Evolutionary conservation across 2,329 filamentous ascomycete genomes (phyloP).

Genomic region (Aspergillus brasiliensis): DNA sequence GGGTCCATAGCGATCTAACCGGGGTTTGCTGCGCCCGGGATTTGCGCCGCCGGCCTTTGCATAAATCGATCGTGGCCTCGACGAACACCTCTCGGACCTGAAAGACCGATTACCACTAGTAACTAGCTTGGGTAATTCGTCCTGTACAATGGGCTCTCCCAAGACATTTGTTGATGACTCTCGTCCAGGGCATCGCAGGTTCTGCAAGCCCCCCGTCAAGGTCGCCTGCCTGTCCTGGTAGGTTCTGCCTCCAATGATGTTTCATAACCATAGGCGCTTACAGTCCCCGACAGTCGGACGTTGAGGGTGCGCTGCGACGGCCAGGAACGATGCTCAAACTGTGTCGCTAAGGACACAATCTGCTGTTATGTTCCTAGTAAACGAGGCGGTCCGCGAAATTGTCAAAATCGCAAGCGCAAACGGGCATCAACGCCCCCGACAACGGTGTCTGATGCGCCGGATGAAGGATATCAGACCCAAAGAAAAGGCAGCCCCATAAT

Average conservation of each 20-base stretch:
- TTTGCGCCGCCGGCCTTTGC: not conserved
- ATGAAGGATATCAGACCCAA: not conserved
- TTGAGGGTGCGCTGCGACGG: constrained; percentile 54
- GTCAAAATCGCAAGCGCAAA: constrained; percentile 5
- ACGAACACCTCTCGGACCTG: too few relatives aligned
- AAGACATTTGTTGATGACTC: not conserved
- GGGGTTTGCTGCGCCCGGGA: not conserved
- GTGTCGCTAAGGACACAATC: constrained; percentile 28
- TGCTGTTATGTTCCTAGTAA: constrained; percentile 19
- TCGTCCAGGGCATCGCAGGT: constrained; percentile 5
- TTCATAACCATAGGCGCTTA: not conserved
- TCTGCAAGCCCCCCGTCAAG: constrained; percentile 50
- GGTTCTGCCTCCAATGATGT: constrained; percentile 17
- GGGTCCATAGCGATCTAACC: not conserved
- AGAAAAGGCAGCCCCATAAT: not conserved
- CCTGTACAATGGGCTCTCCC: not conserved
- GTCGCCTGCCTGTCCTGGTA: constrained; percentile 56
- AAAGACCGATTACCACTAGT: not conserved
- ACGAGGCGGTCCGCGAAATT: not conserved
- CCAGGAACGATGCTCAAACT: constrained; percentile 44
- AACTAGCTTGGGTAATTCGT: not conserved
- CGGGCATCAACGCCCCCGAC: not conserved
- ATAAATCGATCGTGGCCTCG: not conserved
- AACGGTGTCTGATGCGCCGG: not conserved
- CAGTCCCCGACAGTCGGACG: constrained; percentile 39